Base-by-base conservation (phyloP, 176 grass and related monocot species). In the Sorghum bicolor region DNA sequence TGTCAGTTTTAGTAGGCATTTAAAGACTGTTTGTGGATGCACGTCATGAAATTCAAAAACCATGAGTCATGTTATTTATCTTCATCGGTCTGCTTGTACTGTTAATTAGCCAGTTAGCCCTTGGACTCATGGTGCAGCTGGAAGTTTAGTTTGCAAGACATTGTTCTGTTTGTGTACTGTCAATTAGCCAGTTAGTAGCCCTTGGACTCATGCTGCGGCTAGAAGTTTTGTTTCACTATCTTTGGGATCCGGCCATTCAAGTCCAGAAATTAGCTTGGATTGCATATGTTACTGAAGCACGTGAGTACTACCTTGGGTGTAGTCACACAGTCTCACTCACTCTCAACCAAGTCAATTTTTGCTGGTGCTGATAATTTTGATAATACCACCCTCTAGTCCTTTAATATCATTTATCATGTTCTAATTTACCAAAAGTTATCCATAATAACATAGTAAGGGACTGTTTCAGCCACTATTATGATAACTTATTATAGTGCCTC, bases 101-200 rank as follows among this genome's bases (percentile, higher is more conserved):
- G 61, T 45, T 14, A 67, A 66, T 75, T 47, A 40, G 31, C 34
- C 34, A 74, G 43, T 73, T 79, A 78, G 12, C 58, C n/a, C 9
- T 29, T 64, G 38, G 34, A 48, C 55, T 74, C 10, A 29, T 65
- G 45, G 10, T 84, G 69, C 53, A 20, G 8, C 47, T 84, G 16
- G 5, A 10, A 75, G 70, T 45, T 53, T 67, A 60, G 69, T 38
- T 80, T 29, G 16, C 8, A 34, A 28, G 22, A 39, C 47, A 79
- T 68, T 26, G 5, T 12, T 66, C 47, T 73, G 0, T 64, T 72
- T 38, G 0, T 74, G 50, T 34, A 78, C 26, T 75, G 60, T 44
- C 8, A 64, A 64, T 80, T 58, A 38, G 30, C 32, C 25, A 72
- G 53, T 65, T 78, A 77, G n/a, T 78, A 77, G n/a, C 67, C 22